Evolutionary conservation across 306 rosid genomes (phyloP).

Genomic region (Dalbergia oliveri): DNA sequence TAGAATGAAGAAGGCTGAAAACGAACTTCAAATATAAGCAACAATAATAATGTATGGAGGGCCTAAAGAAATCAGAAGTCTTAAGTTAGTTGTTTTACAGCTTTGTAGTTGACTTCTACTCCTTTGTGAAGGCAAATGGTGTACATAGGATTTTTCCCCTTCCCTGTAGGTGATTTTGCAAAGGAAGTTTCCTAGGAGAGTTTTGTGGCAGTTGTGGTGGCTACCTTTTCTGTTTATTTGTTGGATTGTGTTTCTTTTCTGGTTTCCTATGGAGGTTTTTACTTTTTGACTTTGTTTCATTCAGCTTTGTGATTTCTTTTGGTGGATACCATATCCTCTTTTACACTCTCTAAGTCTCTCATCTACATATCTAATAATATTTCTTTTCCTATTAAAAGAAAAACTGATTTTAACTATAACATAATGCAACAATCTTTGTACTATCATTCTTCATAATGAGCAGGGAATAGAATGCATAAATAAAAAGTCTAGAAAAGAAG

Average conservation of each 20-base stretch:
- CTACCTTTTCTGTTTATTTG: background rate
- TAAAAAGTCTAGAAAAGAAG: background rate
- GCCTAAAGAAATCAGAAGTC: background rate
- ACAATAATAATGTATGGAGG: background rate
- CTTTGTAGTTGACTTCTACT: too few species aligned
- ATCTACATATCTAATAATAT: background rate
- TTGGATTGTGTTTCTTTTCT: background rate
- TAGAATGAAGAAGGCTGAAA: background rate
- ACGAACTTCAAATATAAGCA: background rate
- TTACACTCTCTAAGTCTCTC: background rate
- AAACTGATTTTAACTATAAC: background rate
- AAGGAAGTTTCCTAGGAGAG: background rate
- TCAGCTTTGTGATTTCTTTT: background rate
- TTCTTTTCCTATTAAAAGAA: background rate
- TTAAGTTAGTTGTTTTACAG: too few species aligned
- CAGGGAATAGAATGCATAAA: background rate
- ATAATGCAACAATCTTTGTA: constrained; percentile 1
- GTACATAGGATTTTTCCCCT: background rate
- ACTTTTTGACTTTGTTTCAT: background rate
- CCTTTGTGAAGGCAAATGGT: background rate
- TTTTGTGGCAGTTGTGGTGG: background rate
- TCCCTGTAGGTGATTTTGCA: background rate
- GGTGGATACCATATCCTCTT: background rate
- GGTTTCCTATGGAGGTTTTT: background rate
- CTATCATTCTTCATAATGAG: constrained; percentile 10